phyloP scores from a whole-genome alignment of 768 basidiomycete genomes.

The Daedaleopsis nitida region DNA sequence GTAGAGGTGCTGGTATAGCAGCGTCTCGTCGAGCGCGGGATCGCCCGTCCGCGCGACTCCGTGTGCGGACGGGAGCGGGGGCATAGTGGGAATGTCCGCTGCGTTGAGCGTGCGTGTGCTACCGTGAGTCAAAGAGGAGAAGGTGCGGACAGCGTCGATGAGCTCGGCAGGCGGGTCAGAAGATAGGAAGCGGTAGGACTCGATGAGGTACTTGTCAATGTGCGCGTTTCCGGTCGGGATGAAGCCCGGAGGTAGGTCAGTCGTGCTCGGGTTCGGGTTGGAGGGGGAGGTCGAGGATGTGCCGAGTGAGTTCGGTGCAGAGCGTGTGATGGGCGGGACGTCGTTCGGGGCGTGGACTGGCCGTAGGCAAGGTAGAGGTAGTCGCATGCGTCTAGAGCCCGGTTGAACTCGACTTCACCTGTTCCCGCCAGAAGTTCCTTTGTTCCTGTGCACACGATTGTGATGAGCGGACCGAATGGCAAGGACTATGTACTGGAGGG shows the following conservation, averaged over 20 bases:
- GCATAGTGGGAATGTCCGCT: not conserved
- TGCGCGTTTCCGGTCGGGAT: conserved; percentile 1
- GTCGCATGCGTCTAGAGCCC: not conserved
- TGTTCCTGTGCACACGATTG: not conserved
- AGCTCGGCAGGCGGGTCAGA: not conserved
- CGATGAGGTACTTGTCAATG: not conserved
- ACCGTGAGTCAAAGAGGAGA: not conserved
- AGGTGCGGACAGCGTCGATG: too few species aligned
- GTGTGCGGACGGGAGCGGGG: not conserved
- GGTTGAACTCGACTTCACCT: not conserved
- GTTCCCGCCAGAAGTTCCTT: not conserved
- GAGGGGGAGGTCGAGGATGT: not conserved
- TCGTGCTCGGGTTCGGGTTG: not conserved
- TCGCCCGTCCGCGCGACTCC: conserved; percentile 5
- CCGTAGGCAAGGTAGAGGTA: not conserved
- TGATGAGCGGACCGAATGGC: not conserved
- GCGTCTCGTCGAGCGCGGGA: not conserved
- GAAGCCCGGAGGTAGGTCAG: not conserved
- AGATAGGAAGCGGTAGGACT: not conserved
- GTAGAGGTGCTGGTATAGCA: not conserved
- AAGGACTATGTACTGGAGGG: not conserved
- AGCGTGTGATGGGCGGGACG: not conserved
- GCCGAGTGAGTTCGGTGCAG: not conserved
- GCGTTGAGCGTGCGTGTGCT: not conserved
- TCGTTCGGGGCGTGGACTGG: not conserved